Conservation (phyloP, 169 alveolate species). For the Toxoplasma gondii region DNA sequence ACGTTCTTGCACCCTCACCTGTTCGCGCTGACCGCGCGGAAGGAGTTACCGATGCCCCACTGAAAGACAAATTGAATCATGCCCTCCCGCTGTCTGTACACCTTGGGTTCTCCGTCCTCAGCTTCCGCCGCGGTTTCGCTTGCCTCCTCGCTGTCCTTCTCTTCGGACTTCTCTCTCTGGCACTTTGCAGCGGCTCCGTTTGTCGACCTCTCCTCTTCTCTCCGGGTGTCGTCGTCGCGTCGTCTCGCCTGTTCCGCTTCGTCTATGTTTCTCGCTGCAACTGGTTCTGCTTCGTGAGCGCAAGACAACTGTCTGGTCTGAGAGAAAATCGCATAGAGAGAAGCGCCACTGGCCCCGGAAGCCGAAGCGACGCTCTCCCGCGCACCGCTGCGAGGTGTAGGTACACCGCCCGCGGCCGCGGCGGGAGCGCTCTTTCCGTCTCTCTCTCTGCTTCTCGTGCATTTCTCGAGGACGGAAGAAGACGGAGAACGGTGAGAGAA, state of each 20-base stretch:
- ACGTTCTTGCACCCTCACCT: not conserved
- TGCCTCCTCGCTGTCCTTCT: not conserved
- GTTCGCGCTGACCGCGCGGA: conserved; percentile 18
- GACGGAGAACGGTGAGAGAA: too few species aligned
- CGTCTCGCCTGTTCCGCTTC: not conserved
- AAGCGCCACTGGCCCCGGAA: not conserved
- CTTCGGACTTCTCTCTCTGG: not conserved
- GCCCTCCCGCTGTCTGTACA: conserved; percentile 47
- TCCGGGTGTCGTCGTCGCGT: not conserved
- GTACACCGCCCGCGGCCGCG: not conserved
- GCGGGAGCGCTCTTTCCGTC: too few species aligned
- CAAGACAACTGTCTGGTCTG: too few species aligned
- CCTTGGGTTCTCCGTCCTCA: not conserved
- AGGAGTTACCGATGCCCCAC: conserved; percentile 42
- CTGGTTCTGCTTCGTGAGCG: too few species aligned
- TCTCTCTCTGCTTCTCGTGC: too few species aligned
- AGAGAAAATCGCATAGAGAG: too few species aligned
- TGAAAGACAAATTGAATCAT: conserved; percentile 14
- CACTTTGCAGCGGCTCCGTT: not conserved
- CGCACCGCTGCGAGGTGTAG: too few species aligned
- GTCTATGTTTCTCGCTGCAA: not conserved
- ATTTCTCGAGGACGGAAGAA: too few species aligned
- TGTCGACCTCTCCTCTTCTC: not conserved
- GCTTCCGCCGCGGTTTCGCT: not conserved
- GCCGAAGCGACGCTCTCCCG: not conserved